Percentiles rank a stretch among this genome's conserved stretches.
These are phyloP conservation scores for Scutellaria barbata DNA, from an alignment of 257 asterid genomes.

Conservation along the genomic window DNA sequence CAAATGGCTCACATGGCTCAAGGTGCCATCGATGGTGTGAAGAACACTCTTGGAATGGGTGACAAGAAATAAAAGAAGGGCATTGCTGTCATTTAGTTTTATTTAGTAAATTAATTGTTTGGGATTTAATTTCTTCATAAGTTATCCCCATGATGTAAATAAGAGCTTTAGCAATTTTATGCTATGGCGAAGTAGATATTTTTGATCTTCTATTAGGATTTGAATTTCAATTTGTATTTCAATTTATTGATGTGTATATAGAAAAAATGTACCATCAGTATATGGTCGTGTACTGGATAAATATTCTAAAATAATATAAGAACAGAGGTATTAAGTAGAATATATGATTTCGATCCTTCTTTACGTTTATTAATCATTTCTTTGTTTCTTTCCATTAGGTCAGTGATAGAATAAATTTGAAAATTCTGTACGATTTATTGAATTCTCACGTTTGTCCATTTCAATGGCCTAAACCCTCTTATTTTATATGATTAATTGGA, in stretches of 20 bases:
- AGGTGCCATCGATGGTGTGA: conserved; percentile 77
- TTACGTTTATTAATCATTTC: no score
- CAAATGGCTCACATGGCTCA: conserved; percentile 67
- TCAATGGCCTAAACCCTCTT: no score
- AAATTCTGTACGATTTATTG: no score
- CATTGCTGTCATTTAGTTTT: neutral
- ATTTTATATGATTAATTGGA: no score
- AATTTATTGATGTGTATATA: neutral
- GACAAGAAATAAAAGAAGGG: conserved; percentile 54
- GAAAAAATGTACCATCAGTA: neutral
- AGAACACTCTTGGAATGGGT: conserved; percentile 69
- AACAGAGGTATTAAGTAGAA: no score
- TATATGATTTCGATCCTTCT: no score
- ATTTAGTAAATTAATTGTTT: neutral
- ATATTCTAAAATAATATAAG: neutral
- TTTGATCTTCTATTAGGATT: neutral
- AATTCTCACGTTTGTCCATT: no score
- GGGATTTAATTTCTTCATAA: neutral
- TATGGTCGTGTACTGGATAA: neutral
- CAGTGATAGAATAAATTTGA: no score
- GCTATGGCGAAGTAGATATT: conserved; percentile 17
- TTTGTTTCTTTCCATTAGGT: no score
- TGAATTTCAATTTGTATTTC: neutral
- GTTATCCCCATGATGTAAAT: conserved; percentile 12
- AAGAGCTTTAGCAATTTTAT: conserved; percentile 8